Evolutionary conservation across 2,329 filamentous ascomycete species (phyloP).

Genomic region (Parasarocladium wereldwijsianum): DNA sequence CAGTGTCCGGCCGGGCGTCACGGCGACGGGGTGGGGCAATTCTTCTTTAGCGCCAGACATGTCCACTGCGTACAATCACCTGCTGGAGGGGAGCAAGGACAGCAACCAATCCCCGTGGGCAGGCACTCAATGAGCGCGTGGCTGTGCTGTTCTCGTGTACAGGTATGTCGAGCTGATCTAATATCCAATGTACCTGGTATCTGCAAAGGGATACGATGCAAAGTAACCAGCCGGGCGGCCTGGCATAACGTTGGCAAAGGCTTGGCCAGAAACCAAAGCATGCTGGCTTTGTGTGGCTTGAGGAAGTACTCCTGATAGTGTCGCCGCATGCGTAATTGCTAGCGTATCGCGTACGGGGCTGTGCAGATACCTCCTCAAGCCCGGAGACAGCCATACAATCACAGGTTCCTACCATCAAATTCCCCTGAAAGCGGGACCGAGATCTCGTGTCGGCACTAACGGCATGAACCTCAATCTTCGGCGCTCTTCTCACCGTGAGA

Average conservation of each 20-base stretch:
- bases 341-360: slow-evolving; percentile 1
- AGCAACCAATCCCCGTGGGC: too few relatives aligned
- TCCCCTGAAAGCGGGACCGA: slow-evolving; percentile 1
- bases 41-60: too few relatives aligned
- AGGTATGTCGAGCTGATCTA: too few relatives aligned
- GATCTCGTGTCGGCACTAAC: slow-evolving; percentile 4
- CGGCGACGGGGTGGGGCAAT: not conserved
- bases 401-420: not conserved
- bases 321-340: not conserved
- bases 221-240: too few relatives aligned
- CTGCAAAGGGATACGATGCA: too few relatives aligned
- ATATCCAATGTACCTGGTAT: too few relatives aligned
- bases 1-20: not conserved
- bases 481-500: too few relatives aligned
- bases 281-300: not conserved
- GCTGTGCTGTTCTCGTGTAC: not conserved
- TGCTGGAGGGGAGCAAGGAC: too few relatives aligned
- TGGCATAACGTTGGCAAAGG: too few relatives aligned
- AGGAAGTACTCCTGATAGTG: slow-evolving; percentile 1
- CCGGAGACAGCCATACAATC: slow-evolving; percentile 1
- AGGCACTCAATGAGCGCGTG: not conserved
- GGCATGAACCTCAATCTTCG: not conserved
- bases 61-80: too few relatives aligned
- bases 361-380: slow-evolving; percentile 3
- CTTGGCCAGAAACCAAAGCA: not conserved